Percentiles rank a stretch among this genome's conserved stretches.
Evolutionary conservation across 106 monocot genomes (phyloP).

Genomic region (Allium sativum): DNA sequence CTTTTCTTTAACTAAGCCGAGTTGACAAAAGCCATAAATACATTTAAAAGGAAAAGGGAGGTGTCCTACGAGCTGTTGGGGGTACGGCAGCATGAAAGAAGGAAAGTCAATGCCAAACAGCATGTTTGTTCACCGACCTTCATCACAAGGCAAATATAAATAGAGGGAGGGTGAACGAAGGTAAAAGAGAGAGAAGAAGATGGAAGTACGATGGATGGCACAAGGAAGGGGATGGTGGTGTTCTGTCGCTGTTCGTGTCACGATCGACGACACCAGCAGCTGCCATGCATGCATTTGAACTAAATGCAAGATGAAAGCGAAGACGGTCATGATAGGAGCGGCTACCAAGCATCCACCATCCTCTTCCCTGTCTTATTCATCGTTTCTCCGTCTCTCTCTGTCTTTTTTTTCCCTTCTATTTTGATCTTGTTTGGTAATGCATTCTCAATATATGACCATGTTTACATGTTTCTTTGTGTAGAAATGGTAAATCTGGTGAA

Average conservation of each 20-base stretch:
- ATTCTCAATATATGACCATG: too few relatives aligned
- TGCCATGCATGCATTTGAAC: not conserved
- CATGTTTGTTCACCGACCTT: too few relatives aligned
- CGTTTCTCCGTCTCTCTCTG: not conserved
- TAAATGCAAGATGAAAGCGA: not conserved
- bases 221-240: slow-evolving; percentile 4
- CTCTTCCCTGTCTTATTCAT: not conserved
- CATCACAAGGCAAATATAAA: not conserved
- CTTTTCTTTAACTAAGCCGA: too few relatives aligned
- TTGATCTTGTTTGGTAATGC: not conserved
- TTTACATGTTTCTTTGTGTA: too few relatives aligned
- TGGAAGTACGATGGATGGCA: not conserved
- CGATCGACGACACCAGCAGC: not conserved
- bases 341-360: slow-evolving; percentile 1
- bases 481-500: too few relatives aligned
- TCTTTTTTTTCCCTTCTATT: not conserved
- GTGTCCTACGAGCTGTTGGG: too few relatives aligned
- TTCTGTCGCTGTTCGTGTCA: slow-evolving; percentile 5
- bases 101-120: too few relatives aligned
- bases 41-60: too few relatives aligned
- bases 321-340: not conserved
- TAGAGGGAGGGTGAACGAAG: not conserved
- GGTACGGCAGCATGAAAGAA: too few relatives aligned
- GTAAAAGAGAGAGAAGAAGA: not conserved
- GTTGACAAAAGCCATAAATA: too few relatives aligned